Evolutionary conservation across 768 basidiomycete genomes (phyloP), one percentile per base, ranked within the genome.

Genomic region (Tephrocybe sp.): DNA sequence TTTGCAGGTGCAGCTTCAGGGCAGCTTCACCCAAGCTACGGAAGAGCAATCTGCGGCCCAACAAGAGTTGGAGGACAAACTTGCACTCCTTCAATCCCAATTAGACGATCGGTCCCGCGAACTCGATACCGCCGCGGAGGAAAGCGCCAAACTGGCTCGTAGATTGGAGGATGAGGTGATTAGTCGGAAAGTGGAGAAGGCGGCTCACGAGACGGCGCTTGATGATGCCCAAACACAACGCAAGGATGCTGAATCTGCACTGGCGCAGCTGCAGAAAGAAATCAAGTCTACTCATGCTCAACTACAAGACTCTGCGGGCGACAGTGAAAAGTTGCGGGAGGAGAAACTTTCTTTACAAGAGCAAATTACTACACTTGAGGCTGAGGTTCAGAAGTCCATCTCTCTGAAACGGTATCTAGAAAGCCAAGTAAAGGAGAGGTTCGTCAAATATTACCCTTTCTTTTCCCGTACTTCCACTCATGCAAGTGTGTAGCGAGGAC

Each of bases 331-430:
- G 3, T 48, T 75, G 17, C 76, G 79, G 53, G 72, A 76, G 39
- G 85, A 88, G 67, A 83, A 76, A 55, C 66, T 63, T 0, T 45
- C 62, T 9, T 65, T 86, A 14, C 82, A 88, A 53, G 72, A 75
- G 42, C 73, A 84, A 57, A 74, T 76, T 40, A 88, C 85, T 0
- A 67, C 69, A 12, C 68, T 88, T 23, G 79, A 80, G 53, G 84
- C 87, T 2, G 85, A 90, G 59, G 65, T 81, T 11, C 86, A 90
- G 64, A 80, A 83, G 32, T 75, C 73, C 8, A 69, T 78, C 40
- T 88, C 88, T 5, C 66, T 86, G 50, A 73, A 72, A 33, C 78
- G 84, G 51, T 82, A 78, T 65, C 62, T 86, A 45, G 86, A 91
- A 65, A 76, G 73, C 58, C 82, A 87, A 61, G 62, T 79, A 34